A percentile compares a stretch with the other conserved stretches of the same genome.
Conservation (phyloP, 306 rosid species). For the Styphnolobium japonicum region DNA sequence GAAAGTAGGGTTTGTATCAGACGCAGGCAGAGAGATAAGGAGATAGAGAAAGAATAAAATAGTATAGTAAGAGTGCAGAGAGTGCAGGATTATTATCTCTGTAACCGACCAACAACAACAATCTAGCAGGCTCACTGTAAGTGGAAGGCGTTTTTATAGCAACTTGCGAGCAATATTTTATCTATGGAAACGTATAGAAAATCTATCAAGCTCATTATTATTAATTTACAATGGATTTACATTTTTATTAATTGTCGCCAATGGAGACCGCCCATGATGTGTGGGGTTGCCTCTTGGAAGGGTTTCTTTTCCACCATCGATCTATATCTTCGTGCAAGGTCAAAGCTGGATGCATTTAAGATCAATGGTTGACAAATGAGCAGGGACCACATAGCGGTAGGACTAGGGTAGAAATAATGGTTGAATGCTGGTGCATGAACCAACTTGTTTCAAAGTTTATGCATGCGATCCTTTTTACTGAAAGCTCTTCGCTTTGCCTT, state of each 20-base stretch:
- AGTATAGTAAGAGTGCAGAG: slow-evolving; percentile 11
- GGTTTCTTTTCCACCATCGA: slow-evolving; percentile 28
- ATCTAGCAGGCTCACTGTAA: slow-evolving; percentile 38
- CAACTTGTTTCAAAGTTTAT: not conserved
- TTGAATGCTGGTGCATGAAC: slow-evolving; percentile 65
- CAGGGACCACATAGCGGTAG: slow-evolving; percentile 36
- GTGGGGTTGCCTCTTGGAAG: slow-evolving; percentile 40
- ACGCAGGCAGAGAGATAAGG: slow-evolving; percentile 40
- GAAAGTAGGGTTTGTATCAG: slow-evolving; percentile 28
- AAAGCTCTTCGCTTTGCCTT: slow-evolving; percentile 25
- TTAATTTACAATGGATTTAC: slow-evolving; percentile 13
- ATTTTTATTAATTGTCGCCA: slow-evolving; percentile 22
- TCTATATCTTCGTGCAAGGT: not conserved
- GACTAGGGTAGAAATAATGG: slow-evolving; percentile 1
- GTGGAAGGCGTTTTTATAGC: slow-evolving; percentile 45
- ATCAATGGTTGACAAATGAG: slow-evolving; percentile 27
- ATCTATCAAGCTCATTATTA: slow-evolving; percentile 17
- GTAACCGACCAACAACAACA: slow-evolving; percentile 32
- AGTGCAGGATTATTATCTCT: slow-evolving; percentile 27
- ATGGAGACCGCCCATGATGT: slow-evolving; percentile 55
- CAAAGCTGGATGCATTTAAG: slow-evolving; percentile 33
- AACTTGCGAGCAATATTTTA: slow-evolving; percentile 21
- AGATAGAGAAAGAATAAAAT: slow-evolving; percentile 38
- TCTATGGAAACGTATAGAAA: not conserved
- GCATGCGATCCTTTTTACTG: slow-evolving; percentile 29